A percentile compares a stretch with the other conserved stretches of the same genome.
These are phyloP conservation scores for Podila epigama DNA, from an alignment of 192 early-diverging fungal genomes.

Conservation along the genomic window DNA sequence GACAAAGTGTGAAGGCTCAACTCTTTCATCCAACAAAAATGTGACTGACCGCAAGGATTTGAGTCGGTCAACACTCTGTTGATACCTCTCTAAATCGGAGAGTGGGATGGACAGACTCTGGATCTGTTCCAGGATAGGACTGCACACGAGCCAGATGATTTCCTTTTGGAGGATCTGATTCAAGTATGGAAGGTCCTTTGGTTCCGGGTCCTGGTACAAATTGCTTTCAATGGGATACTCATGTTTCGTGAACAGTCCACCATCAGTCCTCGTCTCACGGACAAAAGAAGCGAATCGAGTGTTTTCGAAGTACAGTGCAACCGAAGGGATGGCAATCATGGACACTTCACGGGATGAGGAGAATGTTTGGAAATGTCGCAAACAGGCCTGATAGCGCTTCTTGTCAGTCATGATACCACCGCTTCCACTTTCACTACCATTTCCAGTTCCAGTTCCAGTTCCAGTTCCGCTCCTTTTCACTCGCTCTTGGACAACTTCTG, in stretches of 20 bases:
- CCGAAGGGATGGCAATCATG: too few species aligned
- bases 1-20: too few species aligned
- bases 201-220: too few species aligned
- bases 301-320: too few species aligned
- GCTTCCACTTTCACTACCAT: background rate
- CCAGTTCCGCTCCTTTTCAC: background rate
- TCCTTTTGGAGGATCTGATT: background rate
- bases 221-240: too few species aligned
- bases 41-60: background rate
- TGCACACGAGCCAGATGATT: background rate
- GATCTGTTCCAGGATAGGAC: background rate
- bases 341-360: too few species aligned
- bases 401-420: too few species aligned
- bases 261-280: too few species aligned
- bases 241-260: too few species aligned
- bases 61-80: background rate
- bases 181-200: background rate
- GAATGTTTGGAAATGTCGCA: too few species aligned
- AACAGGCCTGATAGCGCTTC: too few species aligned
- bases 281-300: too few species aligned
- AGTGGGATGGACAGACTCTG: background rate
- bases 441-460: background rate
- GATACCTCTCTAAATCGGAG: background rate
- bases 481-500: background rate
- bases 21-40: background rate